Conservation (phyloP, 176 grass and related monocot species). For the Carex scoparia region DNA sequence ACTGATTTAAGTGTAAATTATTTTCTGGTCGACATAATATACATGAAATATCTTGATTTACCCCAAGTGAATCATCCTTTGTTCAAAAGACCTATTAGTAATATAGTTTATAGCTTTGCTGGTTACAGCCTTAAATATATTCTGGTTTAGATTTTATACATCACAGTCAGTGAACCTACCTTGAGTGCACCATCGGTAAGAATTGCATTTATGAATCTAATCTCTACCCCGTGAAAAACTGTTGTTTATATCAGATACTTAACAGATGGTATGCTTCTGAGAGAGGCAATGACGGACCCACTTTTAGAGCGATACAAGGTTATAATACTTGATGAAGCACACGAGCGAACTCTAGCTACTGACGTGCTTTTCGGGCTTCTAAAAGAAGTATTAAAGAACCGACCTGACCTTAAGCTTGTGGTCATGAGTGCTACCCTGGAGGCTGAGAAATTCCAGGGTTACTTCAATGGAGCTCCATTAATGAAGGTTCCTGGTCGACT, state of each 20-base stretch:
- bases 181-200: background rate
- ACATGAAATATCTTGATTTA: background rate
- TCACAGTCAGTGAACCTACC: background rate
- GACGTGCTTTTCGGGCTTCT: conserved; percentile 96
- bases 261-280: conserved; percentile 99
- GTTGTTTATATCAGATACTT: conserved; percentile 98
- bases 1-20: conserved; percentile 38
- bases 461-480: conserved; percentile 70
- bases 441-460: conserved; percentile 88
- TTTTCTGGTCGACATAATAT: background rate
- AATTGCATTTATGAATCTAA: conserved; percentile 58
- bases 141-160: background rate
- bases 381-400: conserved; percentile 86
- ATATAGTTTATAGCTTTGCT: background rate
- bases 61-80: background rate
- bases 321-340: conserved; percentile 95
- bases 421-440: conserved; percentile 98
- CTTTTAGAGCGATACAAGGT: conserved; percentile 94
- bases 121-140: background rate
- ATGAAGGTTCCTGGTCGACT: conserved; percentile 90
- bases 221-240: conserved; percentile 68
- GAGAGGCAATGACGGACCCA: conserved; percentile 98
- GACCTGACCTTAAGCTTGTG: conserved; percentile 78
- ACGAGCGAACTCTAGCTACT: conserved; percentile 86
- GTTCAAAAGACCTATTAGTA: background rate